phyloP scores from a whole-genome alignment of 129 eudicot species.

The Arctium minus region DNA sequence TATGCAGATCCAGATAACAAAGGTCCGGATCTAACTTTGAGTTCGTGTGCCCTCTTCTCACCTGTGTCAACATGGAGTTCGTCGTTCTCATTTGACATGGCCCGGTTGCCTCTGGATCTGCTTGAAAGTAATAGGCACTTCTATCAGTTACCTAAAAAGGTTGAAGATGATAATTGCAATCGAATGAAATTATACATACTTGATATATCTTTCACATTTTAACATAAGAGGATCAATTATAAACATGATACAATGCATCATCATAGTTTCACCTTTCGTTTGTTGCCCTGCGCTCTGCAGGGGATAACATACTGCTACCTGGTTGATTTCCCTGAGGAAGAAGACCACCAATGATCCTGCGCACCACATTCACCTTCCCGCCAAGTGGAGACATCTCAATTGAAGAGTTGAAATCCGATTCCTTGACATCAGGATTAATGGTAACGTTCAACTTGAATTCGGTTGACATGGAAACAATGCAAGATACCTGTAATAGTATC shows the following conservation, averaged over 20 bases:
- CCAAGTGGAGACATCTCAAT: conserved; percentile 35
- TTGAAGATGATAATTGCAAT: not conserved
- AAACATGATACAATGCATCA: not conserved
- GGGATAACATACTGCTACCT: conserved; percentile 13
- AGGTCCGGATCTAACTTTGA: conserved; percentile 49
- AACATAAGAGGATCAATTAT: not conserved
- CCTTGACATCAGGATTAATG: conserved; percentile 37
- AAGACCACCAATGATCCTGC: conserved; percentile 42
- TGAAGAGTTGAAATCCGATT: conserved; percentile 34
- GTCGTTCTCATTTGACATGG: conserved; percentile 15
- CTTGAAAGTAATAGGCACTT: not conserved
- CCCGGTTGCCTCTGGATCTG: conserved; percentile 50
- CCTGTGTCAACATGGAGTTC: conserved; percentile 18
- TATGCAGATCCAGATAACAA: conserved; percentile 69
- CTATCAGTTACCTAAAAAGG: not conserved
- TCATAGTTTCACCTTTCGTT: conserved; percentile 46
- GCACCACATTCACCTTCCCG: conserved; percentile 40
- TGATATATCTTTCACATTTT: not conserved
- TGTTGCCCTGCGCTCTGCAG: conserved; percentile 41
- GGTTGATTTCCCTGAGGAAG: conserved; percentile 40
- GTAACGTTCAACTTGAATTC: conserved; percentile 48
- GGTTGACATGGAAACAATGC: conserved; percentile 32
- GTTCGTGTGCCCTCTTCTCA: conserved; percentile 47
- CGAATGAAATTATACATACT: not conserved
- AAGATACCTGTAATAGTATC: conserved; percentile 19